Evolutionary conservation across 768 basidiomycete species (phyloP), one percentile per base, ranked within the genome.

Genomic region (Mycena amicta): DNA sequence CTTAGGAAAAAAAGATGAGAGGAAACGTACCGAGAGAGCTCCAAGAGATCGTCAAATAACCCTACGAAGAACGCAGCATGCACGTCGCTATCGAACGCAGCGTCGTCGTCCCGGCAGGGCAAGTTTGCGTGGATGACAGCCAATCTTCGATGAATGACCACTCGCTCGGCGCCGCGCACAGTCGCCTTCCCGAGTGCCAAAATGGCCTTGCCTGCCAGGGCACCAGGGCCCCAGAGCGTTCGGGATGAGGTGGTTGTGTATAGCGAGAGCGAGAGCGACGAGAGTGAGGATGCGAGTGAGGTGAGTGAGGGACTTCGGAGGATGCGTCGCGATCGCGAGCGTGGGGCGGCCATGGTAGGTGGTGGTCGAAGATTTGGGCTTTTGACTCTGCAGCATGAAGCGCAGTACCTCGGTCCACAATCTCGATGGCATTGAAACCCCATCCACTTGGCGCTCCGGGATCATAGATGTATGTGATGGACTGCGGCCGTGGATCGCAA

Each of bases 41-140:
- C 71, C 26, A 72, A 39, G n/a, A 72, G 43, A 54, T 70, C 71
- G 39, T 67, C 66, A 22, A 70, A 69, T 50, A 72, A 57, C 28
- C 52, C 40, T 23, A 63, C 61, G 41, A 67, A 56, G 25, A 62
- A 52, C 11, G 39, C 26, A 5, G 33, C 6, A 3, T 29, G 8
- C 2, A 8, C 65, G 8, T 65, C 65, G 26, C 67, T 59, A 29
- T 61, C 63, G n/a, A n/a, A n/a, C n/a, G n/a, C n/a, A n/a, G 60
- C 49, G 16, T 50, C 59, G 39, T 69, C 63, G 26, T 53, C 49
- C 22, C 43, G 43, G 33, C 33, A 37, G 6, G 39, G 28, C 8
- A 37, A 18, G 18, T 37, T 37, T 8, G 33, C 33, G 18, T 8
- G 11, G 8, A 37, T 37, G 18, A 18, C 18, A 8, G 18, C 33